Evolutionary conservation across 139 green algal species (phyloP).

Genomic region (Chlorella ohadii): DNA sequence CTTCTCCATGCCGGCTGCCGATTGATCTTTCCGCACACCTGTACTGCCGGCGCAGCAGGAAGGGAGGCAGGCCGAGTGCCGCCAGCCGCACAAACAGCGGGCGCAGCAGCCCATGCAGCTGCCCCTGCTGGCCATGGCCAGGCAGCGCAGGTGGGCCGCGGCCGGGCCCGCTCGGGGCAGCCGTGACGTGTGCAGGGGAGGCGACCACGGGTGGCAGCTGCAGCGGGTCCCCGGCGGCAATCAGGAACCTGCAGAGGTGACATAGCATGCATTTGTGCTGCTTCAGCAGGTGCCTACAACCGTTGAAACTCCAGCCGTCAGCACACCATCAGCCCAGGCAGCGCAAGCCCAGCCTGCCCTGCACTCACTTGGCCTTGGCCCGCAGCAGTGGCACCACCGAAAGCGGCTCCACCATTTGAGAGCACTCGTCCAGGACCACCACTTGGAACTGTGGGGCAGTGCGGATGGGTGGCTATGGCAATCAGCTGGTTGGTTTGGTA

Average conservation of each 20-base stretch:
- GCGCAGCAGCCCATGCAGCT: conserved; percentile 67
- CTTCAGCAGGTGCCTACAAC: too few relatives aligned
- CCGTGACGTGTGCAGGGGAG: conserved; percentile 50
- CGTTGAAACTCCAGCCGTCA: too few relatives aligned
- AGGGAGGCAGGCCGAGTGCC: conserved; percentile 58
- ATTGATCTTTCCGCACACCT: too few relatives aligned
- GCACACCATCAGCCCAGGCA: too few relatives aligned
- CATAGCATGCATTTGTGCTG: background rate
- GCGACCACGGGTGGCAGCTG: conserved; percentile 88
- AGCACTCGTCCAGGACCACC: conserved; percentile 84
- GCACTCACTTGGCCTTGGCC: conserved; percentile 54
- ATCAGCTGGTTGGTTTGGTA: too few relatives aligned
- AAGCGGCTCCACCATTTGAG: conserved; percentile 87
- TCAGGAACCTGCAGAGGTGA: conserved; percentile 61
- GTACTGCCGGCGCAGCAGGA: conserved; percentile 85
- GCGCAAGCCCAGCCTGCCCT: too few relatives aligned
- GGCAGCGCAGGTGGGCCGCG: background rate
- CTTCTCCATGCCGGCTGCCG: too few relatives aligned
- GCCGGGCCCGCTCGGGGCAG: background rate
- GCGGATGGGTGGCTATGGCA: too few relatives aligned
- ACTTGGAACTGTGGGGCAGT: conserved; percentile 69
- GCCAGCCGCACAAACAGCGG: conserved; percentile 84
- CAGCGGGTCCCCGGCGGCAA: conserved; percentile 85
- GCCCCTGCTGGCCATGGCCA: background rate
- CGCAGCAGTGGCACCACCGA: conserved; percentile 72